These are phyloP conservation scores for Symbiodinium pilosum DNA, from an alignment of 73 alveolate species.

Conservation along the genomic window DNA sequence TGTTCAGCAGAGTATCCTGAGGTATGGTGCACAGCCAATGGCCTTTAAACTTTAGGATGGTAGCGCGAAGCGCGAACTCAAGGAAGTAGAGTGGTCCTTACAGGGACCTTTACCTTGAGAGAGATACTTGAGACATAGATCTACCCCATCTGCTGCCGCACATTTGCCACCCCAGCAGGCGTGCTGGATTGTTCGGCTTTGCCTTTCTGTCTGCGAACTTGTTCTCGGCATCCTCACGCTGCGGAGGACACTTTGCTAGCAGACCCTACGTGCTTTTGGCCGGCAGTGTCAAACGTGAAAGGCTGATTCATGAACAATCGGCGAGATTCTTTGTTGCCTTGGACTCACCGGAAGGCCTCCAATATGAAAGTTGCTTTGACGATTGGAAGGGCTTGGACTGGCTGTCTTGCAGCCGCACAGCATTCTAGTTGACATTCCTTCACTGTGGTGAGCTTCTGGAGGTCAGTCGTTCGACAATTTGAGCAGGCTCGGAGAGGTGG, in stretches of 20 bases:
- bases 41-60: too few species aligned
- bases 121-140: too few species aligned
- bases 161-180: constrained; percentile 24
- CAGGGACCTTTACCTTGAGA: background rate
- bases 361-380: too few species aligned
- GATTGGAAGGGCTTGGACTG: too few species aligned
- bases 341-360: constrained; percentile 45
- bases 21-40: too few species aligned
- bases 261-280: background rate
- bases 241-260: constrained; percentile 23
- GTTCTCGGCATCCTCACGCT: constrained; percentile 38
- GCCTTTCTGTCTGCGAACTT: constrained; percentile 11
- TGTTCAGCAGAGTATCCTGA: background rate
- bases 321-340: constrained; percentile 72
- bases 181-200: constrained; percentile 55
- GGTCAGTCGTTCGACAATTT: background rate
- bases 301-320: constrained; percentile 88
- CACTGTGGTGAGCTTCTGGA: background rate
- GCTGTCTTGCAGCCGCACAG: too few species aligned
- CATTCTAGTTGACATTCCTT: background rate
- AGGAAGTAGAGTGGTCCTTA: background rate
- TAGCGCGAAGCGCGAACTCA: background rate
- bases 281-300: background rate
- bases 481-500: background rate
- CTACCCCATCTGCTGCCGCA: too few species aligned